Evolutionary conservation across 73 alveolate species (phyloP), one percentile per base, ranked within the genome.

Genomic region (Blepharisma japonicum): DNA sequence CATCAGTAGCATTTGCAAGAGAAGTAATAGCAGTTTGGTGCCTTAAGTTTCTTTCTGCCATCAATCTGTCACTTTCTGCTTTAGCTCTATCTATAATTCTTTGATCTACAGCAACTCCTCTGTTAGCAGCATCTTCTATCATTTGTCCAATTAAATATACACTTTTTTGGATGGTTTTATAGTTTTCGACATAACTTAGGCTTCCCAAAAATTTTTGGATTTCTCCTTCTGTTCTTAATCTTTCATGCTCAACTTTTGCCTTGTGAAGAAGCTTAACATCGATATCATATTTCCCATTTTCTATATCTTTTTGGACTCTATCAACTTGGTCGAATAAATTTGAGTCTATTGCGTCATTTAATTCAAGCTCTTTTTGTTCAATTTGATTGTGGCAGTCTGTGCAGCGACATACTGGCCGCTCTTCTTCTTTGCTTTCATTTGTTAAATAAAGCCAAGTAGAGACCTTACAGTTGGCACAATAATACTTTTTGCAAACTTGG

Each of bases 341-440:
- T 6, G 94, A 79, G 56, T 82, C 86, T 74, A 92, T 86, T 6
- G 96, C 92, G 6, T 81, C 82, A 68, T 79, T 78, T 9, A 92
- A 77, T 55, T 83, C 87, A 53, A 83, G 82, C 83, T 92, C 98
- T 6, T 86, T 92, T 56, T 80, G 79, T 45, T 77, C 55, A 21
- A 91, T 89, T 72, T 54, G 77, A 51, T 79, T 84, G 9, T 79
- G 79, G 55, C 96, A 89, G 46, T 77, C 83, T 48, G 80, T 82
- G 86, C 96, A 92, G 67, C 96, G 48, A 66, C 95, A 92, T 79
- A 89, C 95, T 49, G 95, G 91, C 55, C 89, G 70, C 56, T 92
- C 98, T 66, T 85, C 74, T 55, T 89, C 91, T 71, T 76, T 87
- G 27, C 88, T 77, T 46, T 92, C 95, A 25, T 79, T 91, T 1